These are phyloP conservation scores for Phytophthora tubulina DNA, from an alignment of 352 stramenopile species.

Conservation along the genomic window DNA sequence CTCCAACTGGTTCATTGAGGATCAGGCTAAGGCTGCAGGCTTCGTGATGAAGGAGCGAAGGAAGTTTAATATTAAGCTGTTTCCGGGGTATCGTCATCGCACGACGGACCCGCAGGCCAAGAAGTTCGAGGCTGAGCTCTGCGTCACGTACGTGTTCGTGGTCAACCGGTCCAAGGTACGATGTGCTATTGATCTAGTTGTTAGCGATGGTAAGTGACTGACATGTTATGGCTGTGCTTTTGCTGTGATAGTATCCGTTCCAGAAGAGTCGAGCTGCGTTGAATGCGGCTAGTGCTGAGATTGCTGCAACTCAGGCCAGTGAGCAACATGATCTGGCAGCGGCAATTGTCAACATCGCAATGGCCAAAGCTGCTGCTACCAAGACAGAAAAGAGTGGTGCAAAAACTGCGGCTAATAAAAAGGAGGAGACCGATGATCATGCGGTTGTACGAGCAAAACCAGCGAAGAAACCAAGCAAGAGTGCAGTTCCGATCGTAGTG, in stretches of 20 bases:
- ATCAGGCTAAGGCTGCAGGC: constrained; percentile 73
- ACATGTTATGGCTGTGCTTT: constrained; percentile 14
- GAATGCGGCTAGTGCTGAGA: constrained; percentile 24
- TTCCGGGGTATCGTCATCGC: constrained; percentile 88
- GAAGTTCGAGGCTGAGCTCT: constrained; percentile 84
- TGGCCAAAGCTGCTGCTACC: constrained; percentile 21
- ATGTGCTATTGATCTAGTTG: not conserved
- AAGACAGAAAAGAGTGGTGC: not conserved
- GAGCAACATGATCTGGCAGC: constrained; percentile 40
- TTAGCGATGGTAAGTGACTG: not conserved
- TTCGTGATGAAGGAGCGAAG: constrained; percentile 85
- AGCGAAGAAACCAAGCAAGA: constrained; percentile 1
- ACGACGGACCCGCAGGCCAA: constrained; percentile 90
- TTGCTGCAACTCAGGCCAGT: constrained; percentile 18
- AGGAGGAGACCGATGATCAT: constrained; percentile 1
- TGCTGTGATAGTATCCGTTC: constrained; percentile 45
- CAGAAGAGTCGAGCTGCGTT: constrained; percentile 37
- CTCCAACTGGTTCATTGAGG: constrained; percentile 90
- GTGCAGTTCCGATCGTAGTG: not conserved
- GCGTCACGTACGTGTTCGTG: constrained; percentile 89
- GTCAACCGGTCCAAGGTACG: constrained; percentile 82
- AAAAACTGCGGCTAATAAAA: constrained; percentile 24
- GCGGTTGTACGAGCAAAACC: not conserved
- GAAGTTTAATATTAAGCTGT: constrained; percentile 76
- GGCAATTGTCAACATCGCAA: constrained; percentile 42